Base-by-base conservation (phyloP, 1,139 yeast genomes). In the Magnusiomyces fungicola region DNA sequence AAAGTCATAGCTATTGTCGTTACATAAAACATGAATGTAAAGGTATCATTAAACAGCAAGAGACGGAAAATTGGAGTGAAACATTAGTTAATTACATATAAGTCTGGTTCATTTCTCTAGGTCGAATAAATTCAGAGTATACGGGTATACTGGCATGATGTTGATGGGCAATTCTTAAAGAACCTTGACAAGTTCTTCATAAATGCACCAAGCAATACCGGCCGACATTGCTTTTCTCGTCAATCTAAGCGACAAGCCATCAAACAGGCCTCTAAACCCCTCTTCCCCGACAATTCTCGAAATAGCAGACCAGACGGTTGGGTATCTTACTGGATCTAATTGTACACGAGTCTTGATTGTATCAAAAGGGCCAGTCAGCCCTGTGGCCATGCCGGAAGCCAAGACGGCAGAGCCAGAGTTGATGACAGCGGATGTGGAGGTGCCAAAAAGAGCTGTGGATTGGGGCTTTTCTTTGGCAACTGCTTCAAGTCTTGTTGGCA, bases 121-220 rank as follows among this genome's bases (percentile, higher is more conserved):
- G 9, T 9, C 14, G 14, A 9, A 27, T 14, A n/a, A n/a, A n/a
- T n/a, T n/a, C n/a, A n/a, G n/a, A n/a, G n/a, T n/a, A n/a, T n/a
- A n/a, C n/a, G n/a, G n/a, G n/a, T n/a, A n/a, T n/a, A n/a, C n/a
- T n/a, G n/a, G n/a, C n/a, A n/a, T n/a, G n/a, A n/a, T n/a, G n/a
- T n/a, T n/a, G n/a, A n/a, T n/a, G n/a, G n/a, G n/a, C n/a, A 33
- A 37, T 25, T 16, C 3, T 44, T 48, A 48, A 40, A 56, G 47
- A 38, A 56, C 34, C 32, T 63, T 53, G 1, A 88, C 77, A 53
- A 88, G 68, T 63, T 92, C 97, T 66, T 90, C 98, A 63, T 90
- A 92, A 29, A 92, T 83, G 56, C 96, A 87, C 98, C 98, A 92
- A 48, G 96, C 89, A 53, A 92, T 89, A 1, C 96, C 97, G 0